Evolutionary conservation across 2,329 filamentous ascomycete species (phyloP).

Genomic region (Chrysoporthe puriensis): DNA sequence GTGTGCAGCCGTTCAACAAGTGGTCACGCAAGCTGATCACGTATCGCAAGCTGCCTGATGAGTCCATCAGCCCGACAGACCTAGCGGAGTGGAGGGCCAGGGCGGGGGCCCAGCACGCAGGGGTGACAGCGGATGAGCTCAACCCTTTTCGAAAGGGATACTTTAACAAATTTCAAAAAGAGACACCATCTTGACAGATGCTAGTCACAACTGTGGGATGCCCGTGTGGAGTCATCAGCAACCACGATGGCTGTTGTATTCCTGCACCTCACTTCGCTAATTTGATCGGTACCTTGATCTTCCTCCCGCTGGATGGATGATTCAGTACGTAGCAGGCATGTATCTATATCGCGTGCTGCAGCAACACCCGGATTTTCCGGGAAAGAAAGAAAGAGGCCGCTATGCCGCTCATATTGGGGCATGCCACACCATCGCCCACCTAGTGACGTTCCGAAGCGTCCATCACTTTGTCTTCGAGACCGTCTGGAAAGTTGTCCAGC

Average conservation of each 20-base stretch:
- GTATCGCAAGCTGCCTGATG: slow-evolving; percentile 72
- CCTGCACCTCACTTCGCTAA: background rate
- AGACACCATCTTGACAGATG: slow-evolving; percentile 24
- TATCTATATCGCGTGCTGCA: slow-evolving; percentile 2
- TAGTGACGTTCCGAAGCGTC: background rate
- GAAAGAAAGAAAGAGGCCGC: background rate
- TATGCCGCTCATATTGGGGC: background rate
- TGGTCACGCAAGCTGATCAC: slow-evolving; percentile 91
- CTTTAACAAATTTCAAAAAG: slow-evolving; percentile 57
- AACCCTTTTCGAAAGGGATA: slow-evolving; percentile 64
- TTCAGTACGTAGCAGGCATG: background rate
- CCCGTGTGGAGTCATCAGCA: background rate
- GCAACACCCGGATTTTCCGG: background rate
- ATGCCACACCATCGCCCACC: background rate
- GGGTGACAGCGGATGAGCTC: slow-evolving; percentile 60
- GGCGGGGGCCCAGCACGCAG: slow-evolving; percentile 39
- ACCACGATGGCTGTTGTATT: slow-evolving; percentile 6
- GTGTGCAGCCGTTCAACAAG: slow-evolving; percentile 86
- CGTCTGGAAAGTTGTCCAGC: slow-evolving; percentile 1
- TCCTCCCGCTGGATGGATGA: background rate
- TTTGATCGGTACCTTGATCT: background rate
- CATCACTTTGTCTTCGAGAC: background rate
- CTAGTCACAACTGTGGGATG: slow-evolving; percentile 2
- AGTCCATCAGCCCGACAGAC: slow-evolving; percentile 51
- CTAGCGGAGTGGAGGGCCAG: slow-evolving; percentile 40